A percentile compares a stretch with the other conserved stretches of the same genome.
These are phyloP conservation scores for Paramecium biaurelia DNA, from an alignment of 73 alveolate genomes.

Conservation along the genomic window DNA sequence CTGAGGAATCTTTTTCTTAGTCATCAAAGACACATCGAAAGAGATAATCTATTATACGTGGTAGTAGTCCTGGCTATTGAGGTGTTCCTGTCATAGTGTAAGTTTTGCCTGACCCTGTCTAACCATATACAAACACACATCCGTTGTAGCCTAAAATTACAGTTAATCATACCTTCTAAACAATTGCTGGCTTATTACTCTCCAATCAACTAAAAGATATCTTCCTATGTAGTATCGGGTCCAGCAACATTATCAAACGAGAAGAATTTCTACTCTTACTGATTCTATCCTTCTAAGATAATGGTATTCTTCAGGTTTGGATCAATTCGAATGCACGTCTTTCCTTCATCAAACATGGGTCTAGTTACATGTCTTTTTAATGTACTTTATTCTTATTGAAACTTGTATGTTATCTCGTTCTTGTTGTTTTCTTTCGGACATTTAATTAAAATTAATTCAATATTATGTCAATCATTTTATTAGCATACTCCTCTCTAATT, in stretches of 20 bases:
- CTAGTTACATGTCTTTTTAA: not conserved
- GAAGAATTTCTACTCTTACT: slow-evolving; percentile 40
- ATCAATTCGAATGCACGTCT: slow-evolving; percentile 17
- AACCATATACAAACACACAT: slow-evolving; percentile 81
- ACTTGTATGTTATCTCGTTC: slow-evolving; percentile 44
- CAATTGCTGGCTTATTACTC: slow-evolving; percentile 33
- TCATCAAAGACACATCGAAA: slow-evolving; percentile 40
- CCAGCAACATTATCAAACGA: slow-evolving; percentile 40
- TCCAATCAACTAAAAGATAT: slow-evolving; percentile 34
- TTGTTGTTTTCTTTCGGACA: not conserved
- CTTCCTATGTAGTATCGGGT: slow-evolving; percentile 13
- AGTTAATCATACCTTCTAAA: not conserved
- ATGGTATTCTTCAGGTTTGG: slow-evolving; percentile 35
- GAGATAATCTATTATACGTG: slow-evolving; percentile 60
- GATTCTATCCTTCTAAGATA: slow-evolving; percentile 10
- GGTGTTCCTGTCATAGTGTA: slow-evolving; percentile 69
- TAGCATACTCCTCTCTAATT: not conserved
- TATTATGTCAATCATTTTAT: not conserved
- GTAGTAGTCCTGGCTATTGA: slow-evolving; percentile 45
- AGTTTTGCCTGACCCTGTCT: slow-evolving; percentile 85
- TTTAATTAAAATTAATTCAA: not conserved
- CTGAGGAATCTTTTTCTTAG: slow-evolving; percentile 34
- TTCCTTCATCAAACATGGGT: slow-evolving; percentile 36
- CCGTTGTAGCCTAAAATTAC: slow-evolving; percentile 66
- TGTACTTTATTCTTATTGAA: slow-evolving; percentile 39